Evolutionary conservation across 192 early-diverging fungal genomes (phyloP).

Genomic region (Backusella morwellensis): DNA sequence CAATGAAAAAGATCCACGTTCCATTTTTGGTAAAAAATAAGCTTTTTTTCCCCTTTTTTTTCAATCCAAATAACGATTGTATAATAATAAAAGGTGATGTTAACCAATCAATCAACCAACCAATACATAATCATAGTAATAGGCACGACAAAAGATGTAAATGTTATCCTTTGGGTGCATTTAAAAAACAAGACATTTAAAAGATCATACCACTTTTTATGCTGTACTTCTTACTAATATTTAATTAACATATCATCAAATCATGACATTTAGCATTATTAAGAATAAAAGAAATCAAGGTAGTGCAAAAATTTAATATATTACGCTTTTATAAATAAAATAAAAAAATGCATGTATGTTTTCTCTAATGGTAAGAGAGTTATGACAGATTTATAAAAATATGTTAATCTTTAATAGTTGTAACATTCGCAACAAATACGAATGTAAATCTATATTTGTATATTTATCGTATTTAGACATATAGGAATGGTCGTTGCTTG

Average conservation of each 20-base stretch:
- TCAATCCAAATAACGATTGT: too few relatives aligned
- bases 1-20: background rate
- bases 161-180: background rate
- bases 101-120: too few relatives aligned
- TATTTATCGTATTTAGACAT: background rate
- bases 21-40: background rate
- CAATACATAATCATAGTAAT: background rate
- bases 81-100: too few relatives aligned
- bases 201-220: background rate
- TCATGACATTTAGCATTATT: background rate
- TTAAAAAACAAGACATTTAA: background rate
- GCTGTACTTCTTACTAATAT: too few relatives aligned
- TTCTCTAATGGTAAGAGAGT: background rate
- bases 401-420: background rate
- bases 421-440: background rate
- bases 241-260: too few relatives aligned
- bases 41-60: background rate
- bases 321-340: too few relatives aligned
- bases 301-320: background rate
- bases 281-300: background rate
- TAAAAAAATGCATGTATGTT: background rate
- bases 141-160: background rate
- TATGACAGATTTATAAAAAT: background rate
- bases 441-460: background rate
- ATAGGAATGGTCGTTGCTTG: background rate